A percentile compares a stretch with the other conserved stretches of the same genome.
Evolutionary conservation across 2,329 filamentous ascomycete genomes (phyloP).

Genomic region (Colletotrichum noveboracense): DNA sequence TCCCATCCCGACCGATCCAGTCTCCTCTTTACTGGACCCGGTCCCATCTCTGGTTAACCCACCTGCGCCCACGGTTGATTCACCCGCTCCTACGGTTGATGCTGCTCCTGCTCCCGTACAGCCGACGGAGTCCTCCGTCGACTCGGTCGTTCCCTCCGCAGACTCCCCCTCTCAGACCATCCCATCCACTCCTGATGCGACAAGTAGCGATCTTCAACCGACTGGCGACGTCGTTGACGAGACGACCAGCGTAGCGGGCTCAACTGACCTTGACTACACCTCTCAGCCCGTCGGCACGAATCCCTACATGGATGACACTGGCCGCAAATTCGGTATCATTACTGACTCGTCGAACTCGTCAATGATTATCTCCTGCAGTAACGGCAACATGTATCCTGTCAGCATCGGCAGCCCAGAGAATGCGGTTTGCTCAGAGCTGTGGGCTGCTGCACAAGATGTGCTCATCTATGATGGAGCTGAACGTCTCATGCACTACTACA

Average conservation of each 20-base stretch:
- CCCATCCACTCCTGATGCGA: not conserved
- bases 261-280: not conserved
- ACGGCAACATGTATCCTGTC: slow-evolving; percentile 38
- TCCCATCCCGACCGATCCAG: not conserved
- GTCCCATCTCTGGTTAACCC: not conserved
- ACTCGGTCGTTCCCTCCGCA: not conserved
- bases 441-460: slow-evolving; percentile 24
- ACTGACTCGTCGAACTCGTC: slow-evolving; percentile 21
- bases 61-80: not conserved
- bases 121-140: not conserved
- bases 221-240: not conserved
- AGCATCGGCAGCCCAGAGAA: slow-evolving; percentile 22
- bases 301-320: not conserved
- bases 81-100: not conserved
- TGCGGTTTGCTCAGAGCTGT: slow-evolving; percentile 26
- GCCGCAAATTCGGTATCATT: slow-evolving; percentile 25
- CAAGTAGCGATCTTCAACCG: not conserved
- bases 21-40: not conserved
- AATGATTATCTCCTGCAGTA: slow-evolving; percentile 34
- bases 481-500: slow-evolving; percentile 38
- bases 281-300: not conserved
- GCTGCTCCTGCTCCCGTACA: not conserved
- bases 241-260: not conserved
- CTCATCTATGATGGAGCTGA: slow-evolving; percentile 27
- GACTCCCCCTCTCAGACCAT: not conserved